Percentiles rank a stretch among this genome's conserved stretches.
These are phyloP conservation scores for Candida odintsovae DNA, from an alignment of 805 yeast genomes.

Conservation along the genomic window DNA sequence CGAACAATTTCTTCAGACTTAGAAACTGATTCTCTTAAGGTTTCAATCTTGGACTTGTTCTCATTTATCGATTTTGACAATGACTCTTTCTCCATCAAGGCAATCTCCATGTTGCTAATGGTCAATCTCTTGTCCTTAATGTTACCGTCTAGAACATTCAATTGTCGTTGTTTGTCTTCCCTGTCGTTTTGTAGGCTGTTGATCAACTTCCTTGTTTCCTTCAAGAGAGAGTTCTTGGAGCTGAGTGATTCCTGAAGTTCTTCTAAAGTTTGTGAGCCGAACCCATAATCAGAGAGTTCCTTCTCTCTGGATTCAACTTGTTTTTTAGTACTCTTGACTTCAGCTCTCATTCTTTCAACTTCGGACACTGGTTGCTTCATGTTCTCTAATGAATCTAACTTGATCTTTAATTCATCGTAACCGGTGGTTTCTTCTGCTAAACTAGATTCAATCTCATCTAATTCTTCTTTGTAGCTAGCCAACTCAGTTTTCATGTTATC, in stretches of 20 bases:
- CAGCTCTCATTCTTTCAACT: constrained; percentile 28
- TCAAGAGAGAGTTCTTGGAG: constrained; percentile 33
- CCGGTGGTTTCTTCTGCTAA: neutral
- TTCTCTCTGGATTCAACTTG: constrained; percentile 27
- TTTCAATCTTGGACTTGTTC: constrained; percentile 24
- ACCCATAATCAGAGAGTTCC: constrained; percentile 35
- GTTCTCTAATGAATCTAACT: constrained; percentile 6
- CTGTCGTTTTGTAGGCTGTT: constrained; percentile 33
- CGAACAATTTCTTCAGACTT: constrained; percentile 19
- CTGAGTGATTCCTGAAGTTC: constrained; percentile 42
- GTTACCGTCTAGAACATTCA: constrained; percentile 39
- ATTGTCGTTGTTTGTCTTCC: constrained; percentile 38
- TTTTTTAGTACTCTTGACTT: constrained; percentile 22
- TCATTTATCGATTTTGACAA: constrained; percentile 34
- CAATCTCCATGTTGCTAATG: constrained; percentile 48
- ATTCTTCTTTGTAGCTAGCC: constrained; percentile 10
- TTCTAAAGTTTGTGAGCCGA: constrained; percentile 30
- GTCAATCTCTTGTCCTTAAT: constrained; percentile 47
- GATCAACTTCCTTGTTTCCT: constrained; percentile 31
- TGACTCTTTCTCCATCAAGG: constrained; percentile 41
- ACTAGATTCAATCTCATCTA: constrained; percentile 1
- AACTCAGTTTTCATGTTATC: constrained; percentile 9
- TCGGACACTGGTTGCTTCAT: constrained; percentile 29
- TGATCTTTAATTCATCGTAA: neutral
- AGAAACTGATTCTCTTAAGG: constrained; percentile 12